Conservation (phyloP, 805 yeast species). For the Zygoascus flipseniorum region DNA sequence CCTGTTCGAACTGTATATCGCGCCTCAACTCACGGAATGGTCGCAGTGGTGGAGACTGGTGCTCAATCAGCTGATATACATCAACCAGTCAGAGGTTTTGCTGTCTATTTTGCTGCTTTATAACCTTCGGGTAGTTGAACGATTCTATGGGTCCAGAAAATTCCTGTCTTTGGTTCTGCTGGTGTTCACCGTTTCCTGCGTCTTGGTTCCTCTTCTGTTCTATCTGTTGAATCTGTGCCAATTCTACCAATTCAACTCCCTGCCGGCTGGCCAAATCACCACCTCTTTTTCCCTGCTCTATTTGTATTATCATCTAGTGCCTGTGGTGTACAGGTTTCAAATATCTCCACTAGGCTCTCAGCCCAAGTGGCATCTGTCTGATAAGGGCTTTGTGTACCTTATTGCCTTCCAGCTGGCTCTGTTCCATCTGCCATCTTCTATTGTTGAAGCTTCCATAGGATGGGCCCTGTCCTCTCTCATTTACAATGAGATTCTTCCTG, state of each 20-base stretch:
- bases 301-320: slow-evolving; percentile 32
- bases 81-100: slow-evolving; percentile 32
- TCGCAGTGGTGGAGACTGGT: slow-evolving; percentile 31
- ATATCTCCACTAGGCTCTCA: slow-evolving; percentile 16
- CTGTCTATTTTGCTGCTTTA: slow-evolving; percentile 30
- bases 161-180: slow-evolving; percentile 25
- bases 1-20: slow-evolving; percentile 25
- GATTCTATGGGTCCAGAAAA: slow-evolving; percentile 32
- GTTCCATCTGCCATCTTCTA: slow-evolving; percentile 25
- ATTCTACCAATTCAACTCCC: slow-evolving; percentile 7
- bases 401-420: slow-evolving; percentile 28
- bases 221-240: slow-evolving; percentile 12
- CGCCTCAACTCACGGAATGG: slow-evolving; percentile 31
- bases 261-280: slow-evolving; percentile 31
- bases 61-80: slow-evolving; percentile 24
- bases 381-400: slow-evolving; percentile 30
- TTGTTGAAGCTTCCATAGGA: slow-evolving; percentile 26
- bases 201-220: slow-evolving; percentile 18
- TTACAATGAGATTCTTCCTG: slow-evolving; percentile 31
- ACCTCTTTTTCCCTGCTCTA: slow-evolving; percentile 30
- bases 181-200: slow-evolving; percentile 13
- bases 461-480: slow-evolving; percentile 33
- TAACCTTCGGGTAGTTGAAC: slow-evolving; percentile 32
- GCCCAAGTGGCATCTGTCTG: slow-evolving; percentile 21
- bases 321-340: slow-evolving; percentile 33